Percentiles rank a stretch among this genome's conserved stretches.
Evolutionary conservation across 1,284 basidiomycete genomes (phyloP).

Genomic region (Tausonia pullulans): DNA sequence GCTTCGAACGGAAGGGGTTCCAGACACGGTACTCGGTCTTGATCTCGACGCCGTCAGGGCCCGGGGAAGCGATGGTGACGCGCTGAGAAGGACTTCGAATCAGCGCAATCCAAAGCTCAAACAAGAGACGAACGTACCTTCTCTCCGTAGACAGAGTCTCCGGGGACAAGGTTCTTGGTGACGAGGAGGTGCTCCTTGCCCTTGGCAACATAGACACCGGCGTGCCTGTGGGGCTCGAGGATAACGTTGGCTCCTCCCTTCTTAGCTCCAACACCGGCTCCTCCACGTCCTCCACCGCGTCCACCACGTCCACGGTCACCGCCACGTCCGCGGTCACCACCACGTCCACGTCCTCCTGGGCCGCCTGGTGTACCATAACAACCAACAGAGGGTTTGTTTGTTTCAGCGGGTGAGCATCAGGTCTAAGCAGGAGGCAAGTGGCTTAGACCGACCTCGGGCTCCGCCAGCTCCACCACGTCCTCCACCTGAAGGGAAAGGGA

Average conservation of each 20-base stretch:
- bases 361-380: constrained; percentile 15
- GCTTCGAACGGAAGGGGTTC: constrained; percentile 97
- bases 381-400: too few species aligned
- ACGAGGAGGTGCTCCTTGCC: constrained; percentile 84
- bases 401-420: too few species aligned
- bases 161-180: constrained; percentile 94
- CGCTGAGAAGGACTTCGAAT: constrained; percentile 39
- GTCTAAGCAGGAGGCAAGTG: too few species aligned
- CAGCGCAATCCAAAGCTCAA: constrained; percentile 15
- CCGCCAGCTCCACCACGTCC: too few species aligned
- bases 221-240: constrained; percentile 90
- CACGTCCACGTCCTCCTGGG: constrained; percentile 33
- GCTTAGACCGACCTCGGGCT: too few species aligned
- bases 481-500: background rate
- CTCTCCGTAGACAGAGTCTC: constrained; percentile 97
- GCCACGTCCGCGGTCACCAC: constrained; percentile 37
- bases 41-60: constrained; percentile 50
- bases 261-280: constrained; percentile 50
- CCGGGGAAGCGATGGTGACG: constrained; percentile 66
- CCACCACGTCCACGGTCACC: constrained; percentile 27
- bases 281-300: constrained; percentile 39
- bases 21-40: constrained; percentile 98
- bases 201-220: constrained; percentile 87
- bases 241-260: constrained; percentile 74
- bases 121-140: constrained; percentile 39